Conservation (phyloP, 768 basidiomycete species). For the Lactarius pseudohatsudake region DNA sequence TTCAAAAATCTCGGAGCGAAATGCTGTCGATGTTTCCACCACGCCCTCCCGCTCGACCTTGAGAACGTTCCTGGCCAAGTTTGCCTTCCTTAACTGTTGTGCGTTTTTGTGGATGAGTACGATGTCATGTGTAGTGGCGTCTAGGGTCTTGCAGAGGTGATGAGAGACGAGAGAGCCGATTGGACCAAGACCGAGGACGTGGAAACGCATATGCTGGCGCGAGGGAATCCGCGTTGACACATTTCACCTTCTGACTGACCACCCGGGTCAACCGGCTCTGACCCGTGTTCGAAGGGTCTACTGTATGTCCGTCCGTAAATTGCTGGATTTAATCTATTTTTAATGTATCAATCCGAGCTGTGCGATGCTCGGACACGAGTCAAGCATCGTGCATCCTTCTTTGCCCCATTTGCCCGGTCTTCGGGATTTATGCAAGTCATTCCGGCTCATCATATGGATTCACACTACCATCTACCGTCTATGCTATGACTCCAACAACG, state of each 20-base stretch:
- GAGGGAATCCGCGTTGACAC: not conserved
- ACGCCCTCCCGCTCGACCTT: conserved; percentile 52
- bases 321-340: not conserved
- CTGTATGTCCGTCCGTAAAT: not conserved
- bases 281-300: not conserved
- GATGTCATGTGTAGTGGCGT: conserved; percentile 48
- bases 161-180: conserved; percentile 82
- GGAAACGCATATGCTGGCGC: conserved; percentile 58
- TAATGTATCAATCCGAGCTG: not conserved
- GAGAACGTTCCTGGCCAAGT: conserved; percentile 40
- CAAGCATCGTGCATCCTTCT: not conserved
- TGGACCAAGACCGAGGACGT: conserved; percentile 78
- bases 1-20: conserved; percentile 51
- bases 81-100: conserved; percentile 39
- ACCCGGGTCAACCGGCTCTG: not conserved
- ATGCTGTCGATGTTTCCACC: conserved; percentile 43
- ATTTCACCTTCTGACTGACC: not conserved
- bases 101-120: conserved; percentile 66
- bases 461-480: too few species aligned
- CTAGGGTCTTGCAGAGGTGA: conserved; percentile 66
- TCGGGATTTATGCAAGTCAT: not conserved
- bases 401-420: not conserved
- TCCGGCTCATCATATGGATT: not conserved
- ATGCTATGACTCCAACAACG: too few species aligned
- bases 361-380: not conserved